Evolutionary conservation across 345 rosid species (phyloP), one percentile per base, ranked within the genome.

Genomic region (Noccaea caerulescens): DNA sequence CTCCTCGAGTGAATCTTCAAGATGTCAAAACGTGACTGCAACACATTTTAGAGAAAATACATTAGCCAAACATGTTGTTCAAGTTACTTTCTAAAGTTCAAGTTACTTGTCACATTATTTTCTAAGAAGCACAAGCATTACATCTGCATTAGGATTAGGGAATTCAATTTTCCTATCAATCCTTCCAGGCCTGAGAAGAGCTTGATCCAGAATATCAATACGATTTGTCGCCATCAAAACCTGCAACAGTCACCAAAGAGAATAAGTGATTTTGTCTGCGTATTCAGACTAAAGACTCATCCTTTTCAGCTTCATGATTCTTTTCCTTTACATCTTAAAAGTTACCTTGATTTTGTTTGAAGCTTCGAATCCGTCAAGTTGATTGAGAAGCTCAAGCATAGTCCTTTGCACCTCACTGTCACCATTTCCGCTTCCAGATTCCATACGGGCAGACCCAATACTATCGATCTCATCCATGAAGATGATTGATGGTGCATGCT

Each of bases 331-430:
- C 27, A 58, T 10, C 43, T 25, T 9, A 49, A 42, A 3, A 18
- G 0, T 18, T 82, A 89, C 98, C 96, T 95, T 95, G 77, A 95
- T 95, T 85, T 92, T 95, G 86, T 95, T 95, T 58, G 99, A 95
- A 2, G 98, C 99, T 78, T 94, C 94, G 56, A 95, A 95, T 68
- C 99, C 98, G 62, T 95, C 99, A 74, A 94, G 89, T 80, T 92
- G 99, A 55, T 95, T 92, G 58, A 95, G 98, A 79, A 95, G 99
- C 92, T 95, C 99, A 78, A 95, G 83, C 99, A 95, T 95, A 73
- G 99, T 92, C 12, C 99, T 63, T 74, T 92, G 98, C 66, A 92
- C 99, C 82, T 95, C 98, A 76, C 97, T 92, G 75, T 95, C 99
- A 47, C 99, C 97, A 69, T 88, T 95, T 44, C 99, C 98, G 77